A percentile compares a stretch with the other conserved stretches of the same genome.
These are phyloP conservation scores for Flammula alnicola DNA, from an alignment of 1,284 basidiomycete genomes.

Conservation along the genomic window DNA sequence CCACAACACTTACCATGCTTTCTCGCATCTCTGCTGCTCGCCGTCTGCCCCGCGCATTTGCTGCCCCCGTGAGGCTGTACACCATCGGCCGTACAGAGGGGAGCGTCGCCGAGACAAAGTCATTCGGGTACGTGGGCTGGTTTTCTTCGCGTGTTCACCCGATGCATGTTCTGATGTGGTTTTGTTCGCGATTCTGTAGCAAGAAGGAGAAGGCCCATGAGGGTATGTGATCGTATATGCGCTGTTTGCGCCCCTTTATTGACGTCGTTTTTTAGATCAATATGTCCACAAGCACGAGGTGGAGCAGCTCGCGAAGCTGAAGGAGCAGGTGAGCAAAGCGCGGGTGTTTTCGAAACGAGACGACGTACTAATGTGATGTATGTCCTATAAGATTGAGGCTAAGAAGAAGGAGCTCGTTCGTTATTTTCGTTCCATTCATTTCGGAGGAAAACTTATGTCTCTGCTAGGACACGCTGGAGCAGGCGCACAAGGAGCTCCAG, in stretches of 20 bases:
- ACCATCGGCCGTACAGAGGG: conserved; percentile 48
- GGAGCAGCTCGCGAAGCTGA: conserved; percentile 61
- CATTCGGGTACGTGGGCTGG: conserved; percentile 51
- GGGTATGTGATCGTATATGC: conserved; percentile 43
- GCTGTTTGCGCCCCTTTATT: neutral
- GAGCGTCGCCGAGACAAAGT: conserved; percentile 59
- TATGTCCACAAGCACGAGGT: conserved; percentile 61
- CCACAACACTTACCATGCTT: conserved; percentile 49
- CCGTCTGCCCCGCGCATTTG: conserved; percentile 44
- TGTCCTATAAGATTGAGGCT: conserved; percentile 16
- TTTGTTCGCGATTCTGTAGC: conserved; percentile 40
- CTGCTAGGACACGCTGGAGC: conserved; percentile 8
- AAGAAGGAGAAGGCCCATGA: conserved; percentile 78
- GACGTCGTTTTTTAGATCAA: conserved; percentile 53
- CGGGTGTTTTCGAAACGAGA: neutral
- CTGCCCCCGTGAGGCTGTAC: conserved; percentile 41
- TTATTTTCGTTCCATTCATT: neutral
- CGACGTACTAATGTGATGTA: conserved; percentile 3
- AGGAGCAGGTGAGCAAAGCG: conserved; percentile 52
- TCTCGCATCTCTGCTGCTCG: conserved; percentile 47
- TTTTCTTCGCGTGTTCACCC: conserved; percentile 21
- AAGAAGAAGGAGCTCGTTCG: conserved; percentile 22
- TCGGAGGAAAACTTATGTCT: neutral
- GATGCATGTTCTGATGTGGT: conserved; percentile 19
- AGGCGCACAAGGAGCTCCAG: conserved; percentile 11